Evolutionary conservation across 1,284 basidiomycete genomes (phyloP).

Genomic region (Boletus smithii): DNA sequence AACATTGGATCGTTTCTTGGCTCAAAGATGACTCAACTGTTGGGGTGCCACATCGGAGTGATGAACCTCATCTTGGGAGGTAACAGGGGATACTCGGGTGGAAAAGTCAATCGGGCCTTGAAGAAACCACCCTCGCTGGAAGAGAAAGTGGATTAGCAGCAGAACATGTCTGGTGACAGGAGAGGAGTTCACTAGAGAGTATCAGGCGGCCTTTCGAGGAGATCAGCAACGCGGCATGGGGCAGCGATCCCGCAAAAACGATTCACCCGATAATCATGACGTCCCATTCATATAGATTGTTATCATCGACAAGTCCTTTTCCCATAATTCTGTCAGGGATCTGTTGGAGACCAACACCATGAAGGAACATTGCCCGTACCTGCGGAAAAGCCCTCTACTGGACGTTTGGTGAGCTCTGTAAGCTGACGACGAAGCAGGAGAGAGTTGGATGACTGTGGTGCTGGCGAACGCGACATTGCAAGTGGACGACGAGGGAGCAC

Average conservation of each 20-base stretch:
- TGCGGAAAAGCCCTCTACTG: constrained; percentile 92
- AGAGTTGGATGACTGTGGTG: constrained; percentile 52
- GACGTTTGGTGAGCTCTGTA: constrained; percentile 81
- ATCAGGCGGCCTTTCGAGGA: constrained; percentile 68
- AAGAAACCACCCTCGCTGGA: constrained; percentile 89
- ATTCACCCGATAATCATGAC: constrained; percentile 88
- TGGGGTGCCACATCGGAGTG: constrained; percentile 99
- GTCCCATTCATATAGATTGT: constrained; percentile 93
- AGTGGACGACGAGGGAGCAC: neutral
- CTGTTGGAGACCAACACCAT: constrained; percentile 26
- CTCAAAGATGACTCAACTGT: constrained; percentile 58
- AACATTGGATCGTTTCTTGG: constrained; percentile 4
- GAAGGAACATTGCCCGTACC: constrained; percentile 45
- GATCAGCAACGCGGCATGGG: constrained; percentile 19
- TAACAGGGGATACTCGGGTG: constrained; percentile 84
- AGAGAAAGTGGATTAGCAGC: constrained; percentile 8
- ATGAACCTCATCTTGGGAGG: constrained; percentile 97
- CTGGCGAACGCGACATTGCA: constrained; percentile 49
- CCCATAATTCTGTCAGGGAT: constrained; percentile 32
- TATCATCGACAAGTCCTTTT: constrained; percentile 86
- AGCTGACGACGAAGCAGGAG: constrained; percentile 80
- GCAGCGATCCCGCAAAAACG: constrained; percentile 1
- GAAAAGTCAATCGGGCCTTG: constrained; percentile 85
- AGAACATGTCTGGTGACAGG: constrained; percentile 6
- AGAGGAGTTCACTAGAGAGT: constrained; percentile 75